Conservation (phyloP, 495 filamentous ascomycete species). For the Podospora fimiseda region DNA sequence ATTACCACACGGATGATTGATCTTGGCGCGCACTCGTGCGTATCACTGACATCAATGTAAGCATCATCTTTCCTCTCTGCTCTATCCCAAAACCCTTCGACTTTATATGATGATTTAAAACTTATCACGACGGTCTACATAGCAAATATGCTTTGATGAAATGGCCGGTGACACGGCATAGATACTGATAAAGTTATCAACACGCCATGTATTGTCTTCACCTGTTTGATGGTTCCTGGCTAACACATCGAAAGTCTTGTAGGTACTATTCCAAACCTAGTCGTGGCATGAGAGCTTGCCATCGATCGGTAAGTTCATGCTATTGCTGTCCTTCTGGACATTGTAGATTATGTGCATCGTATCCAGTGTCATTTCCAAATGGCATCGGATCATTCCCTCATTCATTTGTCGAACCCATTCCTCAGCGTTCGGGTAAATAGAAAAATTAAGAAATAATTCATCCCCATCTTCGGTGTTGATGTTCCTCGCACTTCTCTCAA, state of each 20-base stretch:
- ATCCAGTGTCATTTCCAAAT: too few relatives aligned
- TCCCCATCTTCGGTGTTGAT: too few relatives aligned
- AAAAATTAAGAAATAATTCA: too few relatives aligned
- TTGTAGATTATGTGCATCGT: background rate
- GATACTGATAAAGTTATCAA: slow-evolving; percentile 49
- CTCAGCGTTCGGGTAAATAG: too few relatives aligned
- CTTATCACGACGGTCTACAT: slow-evolving; percentile 97
- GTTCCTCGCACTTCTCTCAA: too few relatives aligned
- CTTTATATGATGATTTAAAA: slow-evolving; percentile 59
- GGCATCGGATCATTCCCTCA: too few relatives aligned
- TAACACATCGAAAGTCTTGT: slow-evolving; percentile 14
- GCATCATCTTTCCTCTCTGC: slow-evolving; percentile 2
- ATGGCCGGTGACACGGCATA: slow-evolving; percentile 81
- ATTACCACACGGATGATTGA: background rate
- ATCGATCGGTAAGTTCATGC: background rate
- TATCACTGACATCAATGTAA: slow-evolving; percentile 6
- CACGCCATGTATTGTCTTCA: background rate
- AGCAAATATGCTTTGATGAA: slow-evolving; percentile 82
- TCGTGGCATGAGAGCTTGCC: too few relatives aligned
- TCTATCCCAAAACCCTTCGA: slow-evolving; percentile 3
- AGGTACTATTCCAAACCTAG: background rate
- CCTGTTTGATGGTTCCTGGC: slow-evolving; percentile 2
- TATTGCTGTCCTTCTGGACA: background rate
- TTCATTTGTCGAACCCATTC: too few relatives aligned
- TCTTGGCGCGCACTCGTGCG: background rate